phyloP scores from a whole-genome alignment of 139 green algal species.

The Volvox africanus region DNA sequence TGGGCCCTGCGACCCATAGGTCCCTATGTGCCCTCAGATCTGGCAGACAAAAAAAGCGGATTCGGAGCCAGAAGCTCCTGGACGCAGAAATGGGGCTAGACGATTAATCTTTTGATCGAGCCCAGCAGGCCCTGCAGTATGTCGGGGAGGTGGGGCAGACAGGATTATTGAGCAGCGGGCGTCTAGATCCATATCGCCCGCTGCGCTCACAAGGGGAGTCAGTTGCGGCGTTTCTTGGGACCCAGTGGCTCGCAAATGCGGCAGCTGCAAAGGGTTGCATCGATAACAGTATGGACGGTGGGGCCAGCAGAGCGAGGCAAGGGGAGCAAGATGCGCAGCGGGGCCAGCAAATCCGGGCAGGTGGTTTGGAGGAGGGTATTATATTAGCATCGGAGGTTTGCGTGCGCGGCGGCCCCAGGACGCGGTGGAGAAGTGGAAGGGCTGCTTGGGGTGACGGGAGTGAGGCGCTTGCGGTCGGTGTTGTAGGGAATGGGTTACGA shows the following conservation, averaged over 20 bases:
- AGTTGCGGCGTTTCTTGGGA: background rate
- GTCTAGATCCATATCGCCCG: constrained; percentile 14
- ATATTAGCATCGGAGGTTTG: constrained; percentile 11
- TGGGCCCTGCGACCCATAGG: background rate
- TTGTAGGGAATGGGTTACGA: background rate
- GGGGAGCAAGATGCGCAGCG: background rate
- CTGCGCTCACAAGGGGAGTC: background rate
- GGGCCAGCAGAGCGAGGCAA: background rate
- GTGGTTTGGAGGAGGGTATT: constrained; percentile 9
- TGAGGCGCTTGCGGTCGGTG: background rate
- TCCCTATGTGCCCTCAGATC: background rate
- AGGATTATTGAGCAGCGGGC: constrained; percentile 16
- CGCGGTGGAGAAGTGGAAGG: background rate
- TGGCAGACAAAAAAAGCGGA: constrained; percentile 2
- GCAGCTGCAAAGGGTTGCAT: background rate
- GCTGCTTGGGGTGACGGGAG: background rate
- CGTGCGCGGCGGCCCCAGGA: background rate
- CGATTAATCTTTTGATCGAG: background rate
- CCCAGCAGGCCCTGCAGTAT: background rate
- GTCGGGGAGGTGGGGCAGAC: background rate
- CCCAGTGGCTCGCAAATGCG: background rate
- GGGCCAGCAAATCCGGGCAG: background rate
- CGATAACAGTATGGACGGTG: no score
- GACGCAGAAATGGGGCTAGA: constrained; percentile 2
- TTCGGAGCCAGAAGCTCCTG: constrained; percentile 23